Conservation (phyloP, 179 eudicot species). For the Silene noctiflora region DNA sequence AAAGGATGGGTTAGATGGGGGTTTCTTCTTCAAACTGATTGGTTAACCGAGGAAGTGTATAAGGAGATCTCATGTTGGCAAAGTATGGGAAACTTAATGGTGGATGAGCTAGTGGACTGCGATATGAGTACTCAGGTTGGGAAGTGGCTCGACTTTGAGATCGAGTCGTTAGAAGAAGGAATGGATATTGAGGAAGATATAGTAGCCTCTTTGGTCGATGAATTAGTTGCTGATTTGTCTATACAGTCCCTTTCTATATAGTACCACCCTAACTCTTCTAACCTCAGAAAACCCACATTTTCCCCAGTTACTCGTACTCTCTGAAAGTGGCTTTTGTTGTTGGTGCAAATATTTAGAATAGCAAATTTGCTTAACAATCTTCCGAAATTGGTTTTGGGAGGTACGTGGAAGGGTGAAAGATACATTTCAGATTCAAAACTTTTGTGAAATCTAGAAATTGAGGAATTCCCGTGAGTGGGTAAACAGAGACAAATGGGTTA, state of each 20-base stretch:
- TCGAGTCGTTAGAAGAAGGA: constrained; percentile 74
- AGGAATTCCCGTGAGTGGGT: too few species aligned
- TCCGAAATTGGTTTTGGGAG: too few species aligned
- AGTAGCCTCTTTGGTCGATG: constrained; percentile 59
- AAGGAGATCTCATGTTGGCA: constrained; percentile 36
- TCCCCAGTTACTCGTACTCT: background rate
- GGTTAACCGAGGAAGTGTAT: constrained; percentile 41
- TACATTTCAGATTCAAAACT: too few species aligned
- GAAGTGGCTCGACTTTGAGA: constrained; percentile 75
- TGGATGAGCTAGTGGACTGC: constrained; percentile 79
- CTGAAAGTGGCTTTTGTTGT: too few species aligned
- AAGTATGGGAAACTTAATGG: constrained; percentile 44
- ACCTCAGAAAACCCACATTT: constrained; percentile 17
- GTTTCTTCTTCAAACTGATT: constrained; percentile 30
- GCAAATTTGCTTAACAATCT: too few species aligned
- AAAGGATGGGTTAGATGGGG: constrained; percentile 38
- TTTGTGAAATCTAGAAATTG: too few species aligned
- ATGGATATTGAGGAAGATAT: constrained; percentile 52
- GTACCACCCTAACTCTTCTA: constrained; percentile 19
- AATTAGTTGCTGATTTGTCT: constrained; percentile 61
- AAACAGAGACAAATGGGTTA: background rate
- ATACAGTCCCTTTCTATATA: constrained; percentile 27
- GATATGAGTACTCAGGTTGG: constrained; percentile 75
- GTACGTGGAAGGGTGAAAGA: too few species aligned
- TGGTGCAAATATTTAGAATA: too few species aligned